Evolutionary conservation across 2,329 filamentous ascomycete species (phyloP).

Genomic region (Hortaea werneckii): DNA sequence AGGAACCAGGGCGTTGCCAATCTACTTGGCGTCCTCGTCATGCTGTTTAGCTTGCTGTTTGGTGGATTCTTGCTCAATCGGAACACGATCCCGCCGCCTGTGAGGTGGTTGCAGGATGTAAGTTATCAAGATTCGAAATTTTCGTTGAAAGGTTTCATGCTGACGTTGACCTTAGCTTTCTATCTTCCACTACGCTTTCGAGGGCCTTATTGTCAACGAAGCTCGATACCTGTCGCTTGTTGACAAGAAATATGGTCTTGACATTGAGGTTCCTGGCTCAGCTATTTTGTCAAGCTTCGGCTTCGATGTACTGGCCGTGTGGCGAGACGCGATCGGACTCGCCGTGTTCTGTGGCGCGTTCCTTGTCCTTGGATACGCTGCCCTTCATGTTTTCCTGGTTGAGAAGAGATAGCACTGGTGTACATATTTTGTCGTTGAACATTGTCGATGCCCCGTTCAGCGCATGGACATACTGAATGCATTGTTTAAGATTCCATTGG

Average conservation of each 20-base stretch:
- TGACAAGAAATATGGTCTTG: conserved; percentile 89
- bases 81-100: conserved; percentile 75
- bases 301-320: conserved; percentile 78
- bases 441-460: too few species aligned
- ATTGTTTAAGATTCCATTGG: too few species aligned
- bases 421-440: too few species aligned
- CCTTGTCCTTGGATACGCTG: conserved; percentile 75
- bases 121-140: conserved; percentile 22
- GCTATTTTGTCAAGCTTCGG: conserved; percentile 92
- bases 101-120: conserved; percentile 79
- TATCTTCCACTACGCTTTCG: conserved; percentile 97
- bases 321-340: conserved; percentile 72
- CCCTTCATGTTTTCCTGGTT: conserved; percentile 88
- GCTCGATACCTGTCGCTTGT: conserved; percentile 80
- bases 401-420: conserved; percentile 58
- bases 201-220: conserved; percentile 94
- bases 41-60: conserved; percentile 94
- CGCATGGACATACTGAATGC: too few species aligned
- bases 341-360: conserved; percentile 75
- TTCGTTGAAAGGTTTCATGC: too few species aligned
- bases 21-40: conserved; percentile 84
- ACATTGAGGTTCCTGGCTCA: conserved; percentile 91
- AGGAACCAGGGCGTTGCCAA: conserved; percentile 86
- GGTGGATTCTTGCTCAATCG: conserved; percentile 91
- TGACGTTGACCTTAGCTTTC: conserved; percentile 47